phyloP scores from a whole-genome alignment of 148 eudicot genomes.

The Bassia scoparia region DNA sequence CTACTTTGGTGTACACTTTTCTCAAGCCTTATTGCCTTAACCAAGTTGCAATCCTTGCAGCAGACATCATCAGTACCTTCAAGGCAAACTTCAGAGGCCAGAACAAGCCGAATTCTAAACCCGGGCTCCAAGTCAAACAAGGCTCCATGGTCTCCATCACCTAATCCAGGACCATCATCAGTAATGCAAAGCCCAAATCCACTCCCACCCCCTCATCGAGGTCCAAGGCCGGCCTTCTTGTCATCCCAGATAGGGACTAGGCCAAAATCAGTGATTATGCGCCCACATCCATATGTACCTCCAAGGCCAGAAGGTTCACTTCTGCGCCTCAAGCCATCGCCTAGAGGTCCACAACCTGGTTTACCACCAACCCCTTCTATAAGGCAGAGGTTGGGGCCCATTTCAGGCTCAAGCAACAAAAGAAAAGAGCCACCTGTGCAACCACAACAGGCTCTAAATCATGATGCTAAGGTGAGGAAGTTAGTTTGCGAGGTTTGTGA shows the following conservation, averaged over 20 bases:
- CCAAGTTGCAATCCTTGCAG: background rate
- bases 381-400: background rate
- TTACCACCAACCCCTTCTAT: background rate
- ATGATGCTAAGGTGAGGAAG: conserved; percentile 11
- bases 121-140: background rate
- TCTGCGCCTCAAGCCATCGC: background rate
- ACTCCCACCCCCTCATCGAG: background rate
- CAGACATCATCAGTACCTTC: conserved; percentile 10
- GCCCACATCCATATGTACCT: background rate
- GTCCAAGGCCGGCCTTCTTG: background rate
- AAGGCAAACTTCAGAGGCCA: background rate
- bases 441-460: background rate
- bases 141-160: background rate
- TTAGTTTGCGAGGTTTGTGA: conserved; percentile 22
- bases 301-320: background rate
- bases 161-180: conserved; percentile 2
- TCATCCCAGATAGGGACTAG: background rate
- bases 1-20: background rate
- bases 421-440: conserved; percentile 19
- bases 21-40: no score
- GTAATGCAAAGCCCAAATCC: background rate
- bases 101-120: background rate
- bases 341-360: background rate
- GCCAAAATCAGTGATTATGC: background rate
- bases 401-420: conserved; percentile 9